Percentiles rank a stretch among this genome's conserved stretches.
phyloP scores from a whole-genome alignment of 176 grass and related monocot species.

The Bonia amplexicaulis region DNA sequence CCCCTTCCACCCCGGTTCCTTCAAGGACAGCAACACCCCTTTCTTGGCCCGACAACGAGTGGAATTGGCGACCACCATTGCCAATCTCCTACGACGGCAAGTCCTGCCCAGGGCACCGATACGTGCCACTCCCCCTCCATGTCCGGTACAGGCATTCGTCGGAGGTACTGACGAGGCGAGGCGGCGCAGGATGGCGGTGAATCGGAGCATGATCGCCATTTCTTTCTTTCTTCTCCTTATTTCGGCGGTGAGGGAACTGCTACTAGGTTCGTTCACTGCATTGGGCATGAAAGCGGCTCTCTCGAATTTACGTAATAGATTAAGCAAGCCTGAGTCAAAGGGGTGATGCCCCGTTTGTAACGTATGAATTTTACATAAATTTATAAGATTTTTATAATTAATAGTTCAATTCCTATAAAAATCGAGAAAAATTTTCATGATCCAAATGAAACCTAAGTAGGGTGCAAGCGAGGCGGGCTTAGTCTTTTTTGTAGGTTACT shows the following conservation, averaged over 20 bases:
- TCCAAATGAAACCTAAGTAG: too few species aligned
- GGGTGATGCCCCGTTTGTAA: too few species aligned
- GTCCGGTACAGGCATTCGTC: neutral
- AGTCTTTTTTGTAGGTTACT: too few species aligned
- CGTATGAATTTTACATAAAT: too few species aligned
- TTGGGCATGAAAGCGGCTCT: neutral
- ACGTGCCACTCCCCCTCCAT: neutral
- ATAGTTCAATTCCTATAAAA: too few species aligned
- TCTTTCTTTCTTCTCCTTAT: neutral
- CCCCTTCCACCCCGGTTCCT: neutral
- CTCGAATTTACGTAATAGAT: fast-evolving
- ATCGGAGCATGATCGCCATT: conserved; percentile 41
- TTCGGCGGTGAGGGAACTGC: neutral
- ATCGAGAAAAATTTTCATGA: too few species aligned
- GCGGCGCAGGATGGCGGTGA: conserved; percentile 2
- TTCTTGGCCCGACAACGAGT: conserved; percentile 15
- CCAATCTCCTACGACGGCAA: neutral
- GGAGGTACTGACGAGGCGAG: conserved; percentile 1
- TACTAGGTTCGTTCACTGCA: neutral
- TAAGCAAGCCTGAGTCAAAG: too few species aligned
- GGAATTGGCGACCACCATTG: conserved; percentile 11
- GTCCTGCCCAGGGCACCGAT: neutral
- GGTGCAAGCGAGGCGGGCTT: too few species aligned
- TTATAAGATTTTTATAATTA: too few species aligned
- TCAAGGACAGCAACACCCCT: neutral